Conservation (phyloP, 257 asterid genomes). For the Scutellaria barbata region DNA sequence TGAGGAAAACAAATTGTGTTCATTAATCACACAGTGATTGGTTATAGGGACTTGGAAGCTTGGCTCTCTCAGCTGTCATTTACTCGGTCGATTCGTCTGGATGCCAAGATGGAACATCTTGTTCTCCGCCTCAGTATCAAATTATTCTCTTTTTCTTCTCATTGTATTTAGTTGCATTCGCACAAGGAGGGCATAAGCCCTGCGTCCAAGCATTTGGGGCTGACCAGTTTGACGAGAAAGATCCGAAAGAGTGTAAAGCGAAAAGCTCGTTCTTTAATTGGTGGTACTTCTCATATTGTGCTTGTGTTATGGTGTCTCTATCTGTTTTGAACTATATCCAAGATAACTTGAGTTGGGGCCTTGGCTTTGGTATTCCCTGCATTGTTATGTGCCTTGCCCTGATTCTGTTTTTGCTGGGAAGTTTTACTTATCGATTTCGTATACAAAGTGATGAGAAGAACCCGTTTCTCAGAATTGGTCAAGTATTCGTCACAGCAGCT, state of each 20-base stretch:
- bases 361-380: conserved; percentile 81
- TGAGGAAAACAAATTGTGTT: conserved; percentile 17
- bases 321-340: conserved; percentile 61
- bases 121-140: conserved; percentile 56
- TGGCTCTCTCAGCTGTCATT: conserved; percentile 54
- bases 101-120: conserved; percentile 39
- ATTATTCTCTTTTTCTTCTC: conserved; percentile 60
- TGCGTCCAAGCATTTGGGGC: conserved; percentile 80
- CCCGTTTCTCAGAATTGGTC: conserved; percentile 61
- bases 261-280: conserved; percentile 83
- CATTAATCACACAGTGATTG: conserved; percentile 8
- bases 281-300: conserved; percentile 63
- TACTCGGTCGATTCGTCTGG: conserved; percentile 39
- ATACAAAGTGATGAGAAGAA: conserved; percentile 40
- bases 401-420: conserved; percentile 54
- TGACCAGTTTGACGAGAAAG: conserved; percentile 68
- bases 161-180: conserved; percentile 57
- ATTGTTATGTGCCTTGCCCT: conserved; percentile 61
- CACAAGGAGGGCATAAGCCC: conserved; percentile 81
- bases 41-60: conserved; percentile 54
- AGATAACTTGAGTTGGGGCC: conserved; percentile 74
- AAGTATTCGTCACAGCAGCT: conserved; percentile 53
- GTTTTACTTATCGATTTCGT: conserved; percentile 57
- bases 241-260: conserved; percentile 58
- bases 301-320: conserved; percentile 47